These are phyloP conservation scores for Suillus placidus DNA, from an alignment of 768 basidiomycete genomes.

Conservation along the genomic window DNA sequence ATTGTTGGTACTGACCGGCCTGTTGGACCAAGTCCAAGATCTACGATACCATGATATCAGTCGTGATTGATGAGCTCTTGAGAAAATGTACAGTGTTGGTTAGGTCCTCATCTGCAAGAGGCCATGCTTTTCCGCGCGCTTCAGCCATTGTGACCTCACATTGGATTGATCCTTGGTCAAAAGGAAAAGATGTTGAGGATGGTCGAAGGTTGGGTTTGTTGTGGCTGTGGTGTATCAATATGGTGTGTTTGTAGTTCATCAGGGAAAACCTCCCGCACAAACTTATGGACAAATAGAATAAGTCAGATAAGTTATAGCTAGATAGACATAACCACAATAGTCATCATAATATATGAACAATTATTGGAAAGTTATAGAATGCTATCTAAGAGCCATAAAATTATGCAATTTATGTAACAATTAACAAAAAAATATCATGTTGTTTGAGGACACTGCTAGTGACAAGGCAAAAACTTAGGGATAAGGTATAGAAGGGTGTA, in stretches of 20 bases:
- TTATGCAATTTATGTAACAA: no score
- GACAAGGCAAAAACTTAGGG: no score
- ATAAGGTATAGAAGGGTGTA: no score
- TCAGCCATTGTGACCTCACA: conserved; percentile 88
- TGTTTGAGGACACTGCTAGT: no score
- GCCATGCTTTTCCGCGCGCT: conserved; percentile 81
- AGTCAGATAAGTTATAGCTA: no score
- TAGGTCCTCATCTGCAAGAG: conserved; percentile 79
- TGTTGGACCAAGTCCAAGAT: conserved; percentile 96
- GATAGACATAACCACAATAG: no score
- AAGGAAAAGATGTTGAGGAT: not conserved
- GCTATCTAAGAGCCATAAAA: no score
- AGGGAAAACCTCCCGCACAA: no score
- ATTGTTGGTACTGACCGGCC: conserved; percentile 95
- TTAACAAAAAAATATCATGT: no score
- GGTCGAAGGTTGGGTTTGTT: not conserved
- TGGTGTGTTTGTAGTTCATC: conserved; percentile 3
- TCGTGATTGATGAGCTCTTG: conserved; percentile 1
- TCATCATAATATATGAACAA: no score
- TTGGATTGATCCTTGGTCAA: conserved; percentile 84
- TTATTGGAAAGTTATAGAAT: no score
- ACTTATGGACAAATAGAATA: no score
- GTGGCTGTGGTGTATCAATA: conserved; percentile 10
- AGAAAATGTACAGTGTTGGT: conserved; percentile 78
- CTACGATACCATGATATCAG: conserved; percentile 40